These are phyloP conservation scores for Aspergillus sparsus DNA, from an alignment of 495 filamentous ascomycete species.

Conservation along the genomic window DNA sequence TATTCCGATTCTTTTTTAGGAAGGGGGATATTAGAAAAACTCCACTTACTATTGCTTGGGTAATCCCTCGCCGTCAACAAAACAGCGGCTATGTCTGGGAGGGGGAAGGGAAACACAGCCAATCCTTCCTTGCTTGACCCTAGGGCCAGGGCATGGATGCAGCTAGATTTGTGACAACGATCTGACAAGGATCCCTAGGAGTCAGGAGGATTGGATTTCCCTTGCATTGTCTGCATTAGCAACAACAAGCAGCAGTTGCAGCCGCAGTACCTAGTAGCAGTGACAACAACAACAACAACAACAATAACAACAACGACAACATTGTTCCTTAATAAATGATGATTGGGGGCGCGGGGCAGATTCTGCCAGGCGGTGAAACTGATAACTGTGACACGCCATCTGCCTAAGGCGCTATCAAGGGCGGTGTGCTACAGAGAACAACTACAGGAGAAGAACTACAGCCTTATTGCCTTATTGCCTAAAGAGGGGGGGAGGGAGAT, in stretches of 20 bases:
- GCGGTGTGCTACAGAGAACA: constrained; percentile 18
- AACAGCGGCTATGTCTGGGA: constrained; percentile 13
- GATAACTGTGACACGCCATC: background rate
- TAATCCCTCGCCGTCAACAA: constrained; percentile 16
- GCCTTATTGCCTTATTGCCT: background rate
- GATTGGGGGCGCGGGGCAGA: constrained; percentile 38
- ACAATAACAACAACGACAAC: constrained; percentile 11
- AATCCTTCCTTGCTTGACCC: constrained; percentile 17
- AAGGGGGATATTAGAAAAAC: background rate
- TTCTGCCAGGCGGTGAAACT: constrained; percentile 41
- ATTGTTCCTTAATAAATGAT: constrained; percentile 3
- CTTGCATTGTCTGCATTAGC: constrained; percentile 34
- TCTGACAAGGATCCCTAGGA: constrained; percentile 1
- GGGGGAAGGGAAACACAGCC: constrained; percentile 10
- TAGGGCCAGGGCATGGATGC: constrained; percentile 9
- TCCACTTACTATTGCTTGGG: constrained; percentile 24
- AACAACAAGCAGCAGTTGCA: constrained; percentile 11
- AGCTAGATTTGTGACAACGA: background rate
- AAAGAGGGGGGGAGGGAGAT: background rate
- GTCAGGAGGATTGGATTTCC: constrained; percentile 22
- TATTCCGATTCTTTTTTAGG: background rate
- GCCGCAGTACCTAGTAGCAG: background rate
- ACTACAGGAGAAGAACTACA: background rate
- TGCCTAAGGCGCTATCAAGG: background rate
- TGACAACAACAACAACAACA: constrained; percentile 3